Percentiles rank a stretch among this genome's conserved stretches.
phyloP scores from a whole-genome alignment of 768 basidiomycete species.

The Rhizopogon vesiculosus region DNA sequence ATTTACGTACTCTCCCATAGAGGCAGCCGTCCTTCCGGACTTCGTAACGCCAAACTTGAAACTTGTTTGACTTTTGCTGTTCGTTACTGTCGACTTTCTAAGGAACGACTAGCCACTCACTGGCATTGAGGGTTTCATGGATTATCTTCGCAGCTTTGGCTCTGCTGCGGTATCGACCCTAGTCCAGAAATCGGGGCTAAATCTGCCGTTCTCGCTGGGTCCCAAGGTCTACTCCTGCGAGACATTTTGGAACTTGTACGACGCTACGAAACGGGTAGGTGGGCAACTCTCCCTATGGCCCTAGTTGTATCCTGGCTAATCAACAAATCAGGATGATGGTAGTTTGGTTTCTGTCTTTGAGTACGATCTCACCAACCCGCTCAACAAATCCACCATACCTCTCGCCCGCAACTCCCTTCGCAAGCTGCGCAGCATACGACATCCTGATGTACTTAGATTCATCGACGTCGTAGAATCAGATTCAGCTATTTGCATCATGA shows the following conservation, averaged over 20 bases:
- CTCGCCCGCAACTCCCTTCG: slow-evolving; percentile 87
- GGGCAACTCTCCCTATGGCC: not conserved
- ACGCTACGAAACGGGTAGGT: slow-evolving; percentile 81
- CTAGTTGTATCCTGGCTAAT: slow-evolving; percentile 12
- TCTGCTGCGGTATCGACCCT: slow-evolving; percentile 84
- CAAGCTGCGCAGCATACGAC: slow-evolving; percentile 86
- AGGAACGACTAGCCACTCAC: no score
- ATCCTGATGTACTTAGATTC: slow-evolving; percentile 95
- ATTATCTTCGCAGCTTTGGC: slow-evolving; percentile 76
- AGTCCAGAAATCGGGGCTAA: slow-evolving; percentile 91
- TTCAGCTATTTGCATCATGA: slow-evolving; percentile 84
- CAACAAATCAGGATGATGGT: slow-evolving; percentile 71
- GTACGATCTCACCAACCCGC: slow-evolving; percentile 69
- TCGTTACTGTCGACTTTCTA: no score
- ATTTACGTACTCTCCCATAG: no score
- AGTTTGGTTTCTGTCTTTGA: slow-evolving; percentile 86
- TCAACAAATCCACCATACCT: slow-evolving; percentile 55
- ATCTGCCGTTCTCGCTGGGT: slow-evolving; percentile 84
- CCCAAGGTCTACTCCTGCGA: slow-evolving; percentile 62
- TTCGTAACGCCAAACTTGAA: no score
- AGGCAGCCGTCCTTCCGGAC: no score
- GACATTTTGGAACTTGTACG: slow-evolving; percentile 80
- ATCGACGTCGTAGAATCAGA: slow-evolving; percentile 93
- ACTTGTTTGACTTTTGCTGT: no score
- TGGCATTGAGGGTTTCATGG: slow-evolving; percentile 42